Conservation (phyloP, 306 rosid genomes). For the Sphenostylis stenocarpa region DNA sequence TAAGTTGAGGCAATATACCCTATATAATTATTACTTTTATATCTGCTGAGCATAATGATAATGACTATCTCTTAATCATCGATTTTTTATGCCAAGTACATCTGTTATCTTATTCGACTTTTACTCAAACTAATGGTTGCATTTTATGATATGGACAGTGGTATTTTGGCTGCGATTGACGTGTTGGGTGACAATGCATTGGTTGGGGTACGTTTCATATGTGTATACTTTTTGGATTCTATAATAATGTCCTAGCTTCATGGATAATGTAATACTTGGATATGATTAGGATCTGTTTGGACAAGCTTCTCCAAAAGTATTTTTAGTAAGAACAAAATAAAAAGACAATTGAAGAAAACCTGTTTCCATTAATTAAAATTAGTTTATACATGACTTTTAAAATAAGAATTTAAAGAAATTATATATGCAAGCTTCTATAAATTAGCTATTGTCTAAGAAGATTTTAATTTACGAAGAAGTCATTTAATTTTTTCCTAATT, state of each 20-base stretch:
- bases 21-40: background rate
- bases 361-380: too few relatives aligned
- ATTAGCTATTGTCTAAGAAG: too few relatives aligned
- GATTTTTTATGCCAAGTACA: background rate
- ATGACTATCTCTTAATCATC: background rate
- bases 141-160: slow-evolving; percentile 59
- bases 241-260: background rate
- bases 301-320: too few relatives aligned
- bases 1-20: background rate
- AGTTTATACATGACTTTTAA: too few relatives aligned
- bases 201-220: slow-evolving; percentile 62
- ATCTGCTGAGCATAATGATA: background rate
- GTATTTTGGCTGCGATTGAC: slow-evolving; percentile 79
- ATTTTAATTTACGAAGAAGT: too few relatives aligned
- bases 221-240: slow-evolving; percentile 23
- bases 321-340: too few relatives aligned
- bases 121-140: slow-evolving; percentile 38
- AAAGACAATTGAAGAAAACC: too few relatives aligned
- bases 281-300: background rate
- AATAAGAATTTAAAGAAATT: too few relatives aligned
- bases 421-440: too few relatives aligned
- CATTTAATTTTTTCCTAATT: too few relatives aligned
- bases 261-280: slow-evolving; percentile 23
- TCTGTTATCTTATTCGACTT: background rate
- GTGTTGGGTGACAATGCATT: slow-evolving; percentile 46